These are phyloP conservation scores for Rhododendron griersonianum DNA, from an alignment of 148 eudicot species.

Conservation along the genomic window DNA sequence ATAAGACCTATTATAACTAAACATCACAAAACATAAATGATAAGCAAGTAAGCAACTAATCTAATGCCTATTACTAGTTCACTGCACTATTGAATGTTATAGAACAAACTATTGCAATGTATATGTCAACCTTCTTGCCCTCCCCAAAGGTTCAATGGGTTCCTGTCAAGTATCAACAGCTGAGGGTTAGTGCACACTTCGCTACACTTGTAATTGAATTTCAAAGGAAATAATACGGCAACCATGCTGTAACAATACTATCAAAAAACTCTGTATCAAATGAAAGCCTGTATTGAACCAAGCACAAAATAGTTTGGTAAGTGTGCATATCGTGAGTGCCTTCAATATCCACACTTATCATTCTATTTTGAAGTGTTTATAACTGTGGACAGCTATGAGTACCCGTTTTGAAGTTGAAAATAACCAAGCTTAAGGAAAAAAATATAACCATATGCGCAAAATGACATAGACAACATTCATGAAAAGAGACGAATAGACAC, in stretches of 20 bases:
- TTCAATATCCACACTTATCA: background rate
- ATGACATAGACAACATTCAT: background rate
- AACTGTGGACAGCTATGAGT: background rate
- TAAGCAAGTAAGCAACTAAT: constrained; percentile 1
- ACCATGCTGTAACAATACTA: background rate
- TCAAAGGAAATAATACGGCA: background rate
- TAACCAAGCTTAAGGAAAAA: background rate
- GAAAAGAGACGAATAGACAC: background rate
- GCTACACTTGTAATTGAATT: background rate
- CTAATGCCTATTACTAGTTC: background rate
- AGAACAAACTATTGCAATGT: background rate
- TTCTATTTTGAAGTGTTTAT: background rate
- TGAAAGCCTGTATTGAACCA: background rate
- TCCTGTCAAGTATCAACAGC: constrained; percentile 26
- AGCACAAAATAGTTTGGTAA: background rate
- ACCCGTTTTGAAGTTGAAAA: background rate
- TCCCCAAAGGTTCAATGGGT: constrained; percentile 35
- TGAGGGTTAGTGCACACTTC: background rate
- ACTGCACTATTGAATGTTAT: background rate
- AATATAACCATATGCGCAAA: background rate
- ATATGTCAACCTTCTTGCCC: constrained; percentile 38
- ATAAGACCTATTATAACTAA: constrained; percentile 11
- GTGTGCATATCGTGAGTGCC: background rate
- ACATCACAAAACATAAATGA: background rate
- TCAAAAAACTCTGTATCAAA: background rate